Evolutionary conservation across 2,329 filamentous ascomycete species (phyloP).

Genomic region (Aspergillus terreus): DNA sequence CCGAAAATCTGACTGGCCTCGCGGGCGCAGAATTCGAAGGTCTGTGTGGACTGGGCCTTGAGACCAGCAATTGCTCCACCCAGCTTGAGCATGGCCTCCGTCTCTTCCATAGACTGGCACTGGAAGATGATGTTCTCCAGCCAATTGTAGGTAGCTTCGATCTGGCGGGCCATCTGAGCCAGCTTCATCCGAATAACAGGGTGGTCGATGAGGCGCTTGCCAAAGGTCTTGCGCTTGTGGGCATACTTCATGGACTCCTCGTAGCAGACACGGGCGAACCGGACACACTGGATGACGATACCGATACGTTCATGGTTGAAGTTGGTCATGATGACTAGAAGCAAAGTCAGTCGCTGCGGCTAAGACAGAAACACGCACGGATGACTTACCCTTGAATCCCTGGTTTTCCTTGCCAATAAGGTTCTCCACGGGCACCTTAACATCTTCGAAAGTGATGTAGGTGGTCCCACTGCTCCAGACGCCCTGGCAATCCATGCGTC

Average conservation of each 20-base stretch:
- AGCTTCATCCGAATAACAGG: slow-evolving; percentile 97
- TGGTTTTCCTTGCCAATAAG: slow-evolving; percentile 96
- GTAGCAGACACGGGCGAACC: slow-evolving; percentile 94
- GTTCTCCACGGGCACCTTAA: slow-evolving; percentile 99
- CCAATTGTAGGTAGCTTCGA: slow-evolving; percentile 96
- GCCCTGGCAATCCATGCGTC: slow-evolving; percentile 97
- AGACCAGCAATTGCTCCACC: slow-evolving; percentile 89
- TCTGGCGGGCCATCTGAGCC: slow-evolving; percentile 96
- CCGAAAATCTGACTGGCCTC: slow-evolving; percentile 98
- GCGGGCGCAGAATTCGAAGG: slow-evolving; percentile 95
- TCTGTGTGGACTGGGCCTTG: slow-evolving; percentile 90
- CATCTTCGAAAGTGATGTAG: slow-evolving; percentile 97
- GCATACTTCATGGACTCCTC: slow-evolving; percentile 96
- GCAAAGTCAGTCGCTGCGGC: slow-evolving; percentile 1
- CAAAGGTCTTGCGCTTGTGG: slow-evolving; percentile 94
- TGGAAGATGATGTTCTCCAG: slow-evolving; percentile 94
- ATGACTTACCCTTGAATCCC: slow-evolving; percentile 72
- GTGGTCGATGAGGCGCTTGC: slow-evolving; percentile 94
- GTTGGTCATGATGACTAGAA: slow-evolving; percentile 91
- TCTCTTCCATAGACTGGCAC: slow-evolving; percentile 87
- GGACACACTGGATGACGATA: slow-evolving; percentile 95
- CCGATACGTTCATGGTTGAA: slow-evolving; percentile 99
- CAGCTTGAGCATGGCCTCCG: slow-evolving; percentile 91
- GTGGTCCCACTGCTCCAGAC: slow-evolving; percentile 94
- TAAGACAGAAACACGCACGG: background rate